Evolutionary conservation across 1,139 yeast genomes (phyloP).

Genomic region (Candida mesenterica): DNA sequence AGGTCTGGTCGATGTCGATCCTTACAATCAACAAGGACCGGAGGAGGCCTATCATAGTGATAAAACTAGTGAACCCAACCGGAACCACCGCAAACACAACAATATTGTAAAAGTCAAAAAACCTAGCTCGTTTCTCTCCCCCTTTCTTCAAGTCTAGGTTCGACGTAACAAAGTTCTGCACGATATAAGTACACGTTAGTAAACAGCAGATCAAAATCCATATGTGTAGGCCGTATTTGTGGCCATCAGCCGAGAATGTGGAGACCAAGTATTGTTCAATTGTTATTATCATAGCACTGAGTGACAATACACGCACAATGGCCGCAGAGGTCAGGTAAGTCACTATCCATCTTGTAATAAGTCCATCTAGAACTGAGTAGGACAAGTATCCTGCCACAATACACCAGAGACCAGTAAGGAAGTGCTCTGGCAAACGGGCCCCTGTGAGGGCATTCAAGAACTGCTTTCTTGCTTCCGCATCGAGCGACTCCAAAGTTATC

Average conservation of each 20-base stretch:
- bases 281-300: conserved; percentile 71
- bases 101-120: conserved; percentile 78
- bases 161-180: conserved; percentile 87
- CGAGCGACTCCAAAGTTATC: conserved; percentile 5
- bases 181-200: conserved; percentile 76
- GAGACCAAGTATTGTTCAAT: conserved; percentile 66
- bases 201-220: conserved; percentile 90
- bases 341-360: conserved; percentile 92
- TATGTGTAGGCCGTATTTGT: conserved; percentile 70
- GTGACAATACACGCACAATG: conserved; percentile 76
- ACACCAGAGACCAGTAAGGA: conserved; percentile 78
- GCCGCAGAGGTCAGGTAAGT: conserved; percentile 88
- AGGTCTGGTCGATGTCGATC: conserved; percentile 55
- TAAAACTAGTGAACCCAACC: conserved; percentile 88
- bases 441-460: conserved; percentile 36
- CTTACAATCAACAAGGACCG: conserved; percentile 74
- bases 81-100: conserved; percentile 97
- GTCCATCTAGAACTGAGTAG: conserved; percentile 80
- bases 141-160: conserved; percentile 57
- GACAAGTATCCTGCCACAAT: conserved; percentile 82
- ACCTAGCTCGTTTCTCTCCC: conserved; percentile 46
- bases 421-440: conserved; percentile 67
- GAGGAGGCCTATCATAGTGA: conserved; percentile 83
- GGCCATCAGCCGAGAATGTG: conserved; percentile 52
- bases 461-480: conserved; percentile 11